phyloP scores from a whole-genome alignment of 768 basidiomycete genomes.

The Psilocybe cubensis region DNA sequence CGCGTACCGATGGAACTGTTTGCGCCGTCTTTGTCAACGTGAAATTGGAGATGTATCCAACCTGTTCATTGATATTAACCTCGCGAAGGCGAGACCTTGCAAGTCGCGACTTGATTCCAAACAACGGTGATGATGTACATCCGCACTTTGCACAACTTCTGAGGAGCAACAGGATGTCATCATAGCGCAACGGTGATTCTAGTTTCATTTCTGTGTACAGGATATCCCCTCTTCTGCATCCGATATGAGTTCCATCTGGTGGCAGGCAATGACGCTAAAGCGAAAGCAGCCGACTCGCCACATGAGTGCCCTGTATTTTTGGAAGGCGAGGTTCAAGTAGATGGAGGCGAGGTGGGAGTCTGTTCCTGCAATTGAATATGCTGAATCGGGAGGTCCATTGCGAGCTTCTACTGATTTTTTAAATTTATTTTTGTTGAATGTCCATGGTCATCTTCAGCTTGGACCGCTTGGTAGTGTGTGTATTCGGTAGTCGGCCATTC shows the following conservation, averaged over 20 bases:
- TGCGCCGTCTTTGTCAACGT: background rate
- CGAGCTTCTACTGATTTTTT: background rate
- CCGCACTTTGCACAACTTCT: background rate
- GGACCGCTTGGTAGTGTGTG: background rate
- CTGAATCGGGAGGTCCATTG: background rate
- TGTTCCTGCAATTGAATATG: background rate
- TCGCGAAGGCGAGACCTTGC: background rate
- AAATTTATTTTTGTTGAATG: background rate
- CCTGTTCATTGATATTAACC: background rate
- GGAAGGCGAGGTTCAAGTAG: background rate
- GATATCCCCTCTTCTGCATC: slow-evolving; percentile 1
- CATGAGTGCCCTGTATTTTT: background rate
- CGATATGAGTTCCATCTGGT: background rate
- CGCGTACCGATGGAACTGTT: background rate
- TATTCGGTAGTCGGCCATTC: background rate
- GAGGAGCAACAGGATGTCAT: background rate
- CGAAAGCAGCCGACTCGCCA: background rate
- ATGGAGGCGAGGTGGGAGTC: background rate
- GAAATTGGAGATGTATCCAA: background rate
- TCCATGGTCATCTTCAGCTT: background rate
- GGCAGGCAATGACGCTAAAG: background rate
- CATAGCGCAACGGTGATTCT: slow-evolving; percentile 2
- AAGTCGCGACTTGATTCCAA: background rate
- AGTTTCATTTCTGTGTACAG: background rate
- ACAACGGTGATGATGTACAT: background rate